Evolutionary conservation across 164 flowering plant genomes (phyloP), one percentile per base, ranked within the genome.

Genomic region (Vitis rotundifolia): DNA sequence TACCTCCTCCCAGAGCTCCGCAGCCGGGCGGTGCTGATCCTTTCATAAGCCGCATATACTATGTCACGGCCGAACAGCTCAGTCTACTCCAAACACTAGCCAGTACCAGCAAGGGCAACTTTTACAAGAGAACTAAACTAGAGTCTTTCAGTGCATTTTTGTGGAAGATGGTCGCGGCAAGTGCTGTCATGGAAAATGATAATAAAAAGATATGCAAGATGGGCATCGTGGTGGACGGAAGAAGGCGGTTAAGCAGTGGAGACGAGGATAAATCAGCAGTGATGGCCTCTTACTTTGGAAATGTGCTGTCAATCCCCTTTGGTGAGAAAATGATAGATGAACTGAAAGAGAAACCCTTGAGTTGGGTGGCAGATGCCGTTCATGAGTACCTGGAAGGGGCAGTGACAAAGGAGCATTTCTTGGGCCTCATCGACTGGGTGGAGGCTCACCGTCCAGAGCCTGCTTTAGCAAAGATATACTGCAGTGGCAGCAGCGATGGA

Each of bases 341-440:
- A 7, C 68, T 89, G 8, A 72, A 57, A 44, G 76, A 67, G 10
- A 71, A 66, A 69, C 78, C 88, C 1, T 54, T 87, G 57, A 63
- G 62, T 28, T 76, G 71, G 76, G 82, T 84, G 19, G 93, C 89
- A 1, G 75, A 67, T 9, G 68, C 53, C 1, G 80, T 89, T 7
- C 81, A 79, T 14, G 70, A 71, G 11, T 80, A 71, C 29, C 11
- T 89, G 59, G 61, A 69, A 9, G 11, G 15, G 0, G 86, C 85
- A 0, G 61, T 31, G 11, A 83, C 69, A 0, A 65, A 79, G 37
- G 91, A 85, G 47, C 89, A 87, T 66, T 89, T 89, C 73, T 56
- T 81, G 66, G 87, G 82, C 15, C 58, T 89, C 65, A 75, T 89
- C 0, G 89, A 89, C 51, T 89, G 83, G 85, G 90, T 87, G 50